Percentiles rank a stretch among this genome's conserved stretches.
Conservation (phyloP, 345 rosid species). For the Populus davidiana region DNA sequence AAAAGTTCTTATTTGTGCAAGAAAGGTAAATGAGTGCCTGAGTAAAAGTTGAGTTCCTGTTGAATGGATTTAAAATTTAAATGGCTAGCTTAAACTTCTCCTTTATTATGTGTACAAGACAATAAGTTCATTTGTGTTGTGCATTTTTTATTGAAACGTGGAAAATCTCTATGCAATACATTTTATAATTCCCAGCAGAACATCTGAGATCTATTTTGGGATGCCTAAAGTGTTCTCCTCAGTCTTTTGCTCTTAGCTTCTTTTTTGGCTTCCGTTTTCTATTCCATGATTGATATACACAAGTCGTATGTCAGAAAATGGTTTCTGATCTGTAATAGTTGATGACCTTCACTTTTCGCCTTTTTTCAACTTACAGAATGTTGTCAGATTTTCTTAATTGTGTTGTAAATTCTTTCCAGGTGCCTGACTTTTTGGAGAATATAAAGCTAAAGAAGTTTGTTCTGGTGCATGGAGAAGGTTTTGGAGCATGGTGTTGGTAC, state of each 20-base stretch:
- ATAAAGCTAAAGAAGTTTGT: slow-evolving; percentile 57
- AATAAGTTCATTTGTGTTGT: neutral
- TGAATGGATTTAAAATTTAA: neutral
- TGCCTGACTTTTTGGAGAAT: slow-evolving; percentile 59
- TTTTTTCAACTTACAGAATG: neutral
- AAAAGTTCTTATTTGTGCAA: neutral
- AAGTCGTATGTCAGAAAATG: neutral
- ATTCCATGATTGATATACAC: neutral
- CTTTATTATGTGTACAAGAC: neutral
- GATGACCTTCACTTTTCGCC: neutral
- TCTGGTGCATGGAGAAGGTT: slow-evolving; percentile 89
- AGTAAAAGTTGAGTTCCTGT: neutral
- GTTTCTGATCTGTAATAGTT: neutral
- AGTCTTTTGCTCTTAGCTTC: neutral
- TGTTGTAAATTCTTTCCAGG: slow-evolving; percentile 38
- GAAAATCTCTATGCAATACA: neutral
- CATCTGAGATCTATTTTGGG: neutral
- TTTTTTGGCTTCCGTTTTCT: neutral
- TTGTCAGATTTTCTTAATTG: neutral
- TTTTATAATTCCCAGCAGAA: neutral
- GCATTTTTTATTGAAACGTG: neutral
- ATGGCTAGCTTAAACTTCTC: neutral
- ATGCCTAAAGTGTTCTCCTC: neutral
- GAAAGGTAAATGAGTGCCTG: neutral
- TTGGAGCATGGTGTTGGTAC: slow-evolving; percentile 99